Percentiles rank a stretch among this genome's conserved stretches.
These are phyloP conservation scores for Fraxinus floribunda DNA, from an alignment of 305 asterid species.

Conservation along the genomic window DNA sequence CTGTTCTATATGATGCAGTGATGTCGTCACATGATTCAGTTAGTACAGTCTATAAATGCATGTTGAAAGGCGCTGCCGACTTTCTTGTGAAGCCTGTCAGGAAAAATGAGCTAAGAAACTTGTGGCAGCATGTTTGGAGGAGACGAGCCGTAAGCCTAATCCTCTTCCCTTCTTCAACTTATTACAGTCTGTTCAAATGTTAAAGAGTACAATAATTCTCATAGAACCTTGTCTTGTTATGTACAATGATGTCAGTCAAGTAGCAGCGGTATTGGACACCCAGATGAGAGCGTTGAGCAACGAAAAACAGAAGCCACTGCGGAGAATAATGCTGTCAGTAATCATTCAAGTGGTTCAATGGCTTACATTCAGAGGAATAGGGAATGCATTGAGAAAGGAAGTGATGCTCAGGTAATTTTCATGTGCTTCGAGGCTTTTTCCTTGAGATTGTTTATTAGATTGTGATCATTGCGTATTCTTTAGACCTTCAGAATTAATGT, in stretches of 20 bases:
- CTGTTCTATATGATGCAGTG: conserved; percentile 50
- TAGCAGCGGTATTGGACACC: conserved; percentile 55
- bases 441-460: too few relatives aligned
- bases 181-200: neutral
- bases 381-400: conserved; percentile 62
- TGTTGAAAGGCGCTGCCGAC: conserved; percentile 93
- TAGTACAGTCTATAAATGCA: conserved; percentile 87
- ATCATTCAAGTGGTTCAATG: conserved; percentile 44
- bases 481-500: neutral
- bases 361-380: conserved; percentile 45
- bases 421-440: neutral
- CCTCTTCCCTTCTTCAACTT: neutral
- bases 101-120: conserved; percentile 85
- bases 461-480: too few relatives aligned
- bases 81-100: conserved; percentile 93
- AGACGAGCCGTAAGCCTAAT: conserved; percentile 77
- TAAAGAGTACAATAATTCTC: conserved; percentile 6
- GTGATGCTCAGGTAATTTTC: conserved; percentile 70
- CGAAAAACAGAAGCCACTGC: conserved; percentile 71
- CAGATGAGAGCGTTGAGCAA: conserved; percentile 66
- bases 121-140: conserved; percentile 99
- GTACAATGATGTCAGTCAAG: conserved; percentile 45
- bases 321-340: conserved; percentile 50
- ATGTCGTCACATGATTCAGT: conserved; percentile 90
- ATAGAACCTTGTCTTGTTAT: conserved; percentile 23